Evolutionary conservation across 768 basidiomycete species (phyloP).

Genomic region (Nidularia pulvinata): DNA sequence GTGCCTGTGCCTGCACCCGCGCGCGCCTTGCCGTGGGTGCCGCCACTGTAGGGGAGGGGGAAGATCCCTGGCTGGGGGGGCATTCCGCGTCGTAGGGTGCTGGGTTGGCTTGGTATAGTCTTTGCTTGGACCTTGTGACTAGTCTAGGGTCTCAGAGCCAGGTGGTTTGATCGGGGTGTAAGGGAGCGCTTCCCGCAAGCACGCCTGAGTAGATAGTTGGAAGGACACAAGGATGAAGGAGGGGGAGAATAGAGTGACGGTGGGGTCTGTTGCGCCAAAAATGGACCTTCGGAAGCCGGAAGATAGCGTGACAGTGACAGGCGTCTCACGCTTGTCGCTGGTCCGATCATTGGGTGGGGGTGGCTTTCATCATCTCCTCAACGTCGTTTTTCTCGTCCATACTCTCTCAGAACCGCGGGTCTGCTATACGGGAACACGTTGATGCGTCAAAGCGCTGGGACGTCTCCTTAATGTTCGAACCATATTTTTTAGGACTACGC

Average conservation of each 20-base stretch:
- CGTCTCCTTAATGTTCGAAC: no score
- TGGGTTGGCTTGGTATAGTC: neutral
- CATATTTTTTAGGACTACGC: no score
- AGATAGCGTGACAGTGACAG: no score
- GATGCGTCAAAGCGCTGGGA: no score
- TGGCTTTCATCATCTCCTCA: no score
- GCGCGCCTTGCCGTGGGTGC: conserved; percentile 19
- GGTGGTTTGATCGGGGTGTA: neutral
- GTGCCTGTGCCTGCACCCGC: neutral
- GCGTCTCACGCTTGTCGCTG: no score
- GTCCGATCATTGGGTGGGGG: no score
- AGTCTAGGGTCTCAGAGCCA: no score
- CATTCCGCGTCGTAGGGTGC: conserved; percentile 27
- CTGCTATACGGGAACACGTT: no score
- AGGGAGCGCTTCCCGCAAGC: neutral
- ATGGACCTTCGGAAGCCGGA: no score
- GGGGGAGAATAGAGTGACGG: neutral
- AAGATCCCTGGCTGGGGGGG: conserved; percentile 75
- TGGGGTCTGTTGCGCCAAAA: neutral
- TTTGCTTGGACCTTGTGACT: neutral
- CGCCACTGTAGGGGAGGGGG: conserved; percentile 53
- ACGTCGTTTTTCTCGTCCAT: no score
- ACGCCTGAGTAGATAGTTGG: neutral
- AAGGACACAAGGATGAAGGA: neutral
- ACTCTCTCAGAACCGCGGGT: no score